These are phyloP conservation scores for Trichoderma hamatum DNA, from an alignment of 2,329 filamentous ascomycete species.

Conservation along the genomic window DNA sequence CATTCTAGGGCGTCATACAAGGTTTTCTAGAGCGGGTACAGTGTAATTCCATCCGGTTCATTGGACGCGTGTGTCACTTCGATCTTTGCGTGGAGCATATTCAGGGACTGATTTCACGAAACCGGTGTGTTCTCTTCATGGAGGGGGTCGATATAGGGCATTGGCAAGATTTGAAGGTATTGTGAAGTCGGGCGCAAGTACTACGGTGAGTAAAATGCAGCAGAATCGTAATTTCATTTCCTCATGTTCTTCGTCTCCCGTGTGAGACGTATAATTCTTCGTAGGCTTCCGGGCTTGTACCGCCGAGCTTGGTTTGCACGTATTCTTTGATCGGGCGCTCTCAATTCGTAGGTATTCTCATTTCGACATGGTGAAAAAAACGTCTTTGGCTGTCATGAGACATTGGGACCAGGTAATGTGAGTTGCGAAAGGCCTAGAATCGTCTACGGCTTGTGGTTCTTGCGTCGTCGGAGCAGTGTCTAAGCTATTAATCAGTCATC, in stretches of 20 bases:
- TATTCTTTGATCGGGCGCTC: neutral
- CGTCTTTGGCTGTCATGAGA: neutral
- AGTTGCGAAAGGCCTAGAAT: neutral
- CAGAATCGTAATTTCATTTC: neutral
- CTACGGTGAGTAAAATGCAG: neutral
- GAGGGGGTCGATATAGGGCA: neutral
- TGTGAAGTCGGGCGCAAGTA: neutral
- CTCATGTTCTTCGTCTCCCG: neutral
- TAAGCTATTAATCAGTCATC: neutral
- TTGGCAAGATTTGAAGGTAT: neutral
- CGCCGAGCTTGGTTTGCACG: neutral
- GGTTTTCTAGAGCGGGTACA: neutral
- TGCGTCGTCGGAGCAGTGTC: neutral
- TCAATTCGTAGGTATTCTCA: neutral
- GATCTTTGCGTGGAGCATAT: neutral
- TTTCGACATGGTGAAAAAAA: neutral
- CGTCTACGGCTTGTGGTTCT: neutral
- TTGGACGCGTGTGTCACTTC: neutral
- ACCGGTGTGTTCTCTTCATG: neutral
- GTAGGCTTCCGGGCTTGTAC: neutral
- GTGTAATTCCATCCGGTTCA: neutral
- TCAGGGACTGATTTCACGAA: neutral
- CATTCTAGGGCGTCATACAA: neutral
- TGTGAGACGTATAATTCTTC: neutral
- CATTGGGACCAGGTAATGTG: neutral